Base-by-base conservation (phyloP, 495 filamentous ascomycete genomes). In the Penicillium coprophilum region DNA sequence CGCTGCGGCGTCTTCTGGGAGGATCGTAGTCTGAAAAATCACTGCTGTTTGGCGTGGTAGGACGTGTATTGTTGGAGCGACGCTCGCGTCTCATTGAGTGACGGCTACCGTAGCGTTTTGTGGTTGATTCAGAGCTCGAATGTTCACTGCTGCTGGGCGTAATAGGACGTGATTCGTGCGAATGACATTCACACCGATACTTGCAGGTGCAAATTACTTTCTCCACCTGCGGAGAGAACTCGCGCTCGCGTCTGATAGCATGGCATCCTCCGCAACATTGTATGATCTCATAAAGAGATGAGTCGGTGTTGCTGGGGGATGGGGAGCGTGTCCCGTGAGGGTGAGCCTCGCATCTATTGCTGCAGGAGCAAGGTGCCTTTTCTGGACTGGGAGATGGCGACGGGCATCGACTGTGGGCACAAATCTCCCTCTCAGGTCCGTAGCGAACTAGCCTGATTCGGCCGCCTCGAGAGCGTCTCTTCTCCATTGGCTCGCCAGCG, bases 371-470 rank as follows among this genome's bases (percentile, higher is more conserved):
- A 28, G 17, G 1, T 28, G 34, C 4, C 17, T 20, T 52, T 27
- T 52, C 36, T 19, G 23, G 38, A 30, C 3, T 15, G 17, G 36
- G 38, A 10, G 34, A 41, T 27, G 50, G 50, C 2, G 50, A 41
- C 9, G 50, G 50, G 23, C 50, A 52, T 21, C 36, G 50, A 21
- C 50, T 52, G n/a, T 52, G 50, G 23, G 17, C 27, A 43, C 50
- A 52, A 4, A 24, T 13, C 28, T 43, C 50, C n/a, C 11, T 41
- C 3, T 52, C 50, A 15, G 50, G 38, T 24, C 34, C 36, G 2
- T 41, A 52, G 10, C 50, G 50, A 19, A 52, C 27, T 24, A 52
- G 38, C 11, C 27, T 41, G 23, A 52, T 52, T 41, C 34, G 38
- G 4, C 38, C 17, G 17, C 50, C 21, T 20, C 50, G 8, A 30